A percentile compares a stretch with the other conserved stretches of the same genome.
Conservation (phyloP, 192 early-diverging fungal species). For the Spinellus fusiger region DNA sequence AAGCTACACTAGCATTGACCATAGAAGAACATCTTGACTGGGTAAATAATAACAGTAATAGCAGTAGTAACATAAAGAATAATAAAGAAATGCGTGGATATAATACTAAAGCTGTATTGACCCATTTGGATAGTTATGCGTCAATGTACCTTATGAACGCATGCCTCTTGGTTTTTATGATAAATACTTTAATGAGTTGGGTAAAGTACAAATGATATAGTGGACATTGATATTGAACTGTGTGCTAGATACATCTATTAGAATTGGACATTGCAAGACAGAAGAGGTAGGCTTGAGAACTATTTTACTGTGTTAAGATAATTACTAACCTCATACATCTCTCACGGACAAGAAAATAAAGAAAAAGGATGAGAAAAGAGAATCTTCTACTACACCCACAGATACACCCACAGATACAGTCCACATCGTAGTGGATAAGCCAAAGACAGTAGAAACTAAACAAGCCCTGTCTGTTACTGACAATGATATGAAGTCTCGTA, state of each 20-base stretch:
- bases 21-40: conserved; percentile 45
- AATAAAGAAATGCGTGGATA: no score
- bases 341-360: no score
- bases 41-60: conserved; percentile 32
- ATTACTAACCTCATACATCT: no score
- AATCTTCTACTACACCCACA: no score
- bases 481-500: conserved; percentile 16
- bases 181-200: conserved; percentile 38
- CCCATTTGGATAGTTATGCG: conserved; percentile 22
- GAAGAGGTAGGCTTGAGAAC: not conserved
- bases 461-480: not conserved
- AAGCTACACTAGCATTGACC: conserved; percentile 27
- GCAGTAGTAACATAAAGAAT: no score
- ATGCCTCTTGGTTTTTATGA: conserved; percentile 42
- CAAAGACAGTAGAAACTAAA: not conserved
- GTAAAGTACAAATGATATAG: no score
- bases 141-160: conserved; percentile 32
- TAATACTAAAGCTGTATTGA: not conserved
- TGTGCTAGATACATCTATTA: not conserved
- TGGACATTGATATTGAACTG: no score
- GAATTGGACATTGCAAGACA: not conserved
- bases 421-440: not conserved
- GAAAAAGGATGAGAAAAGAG: no score
- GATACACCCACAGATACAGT: no score
- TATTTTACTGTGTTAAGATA: no score